These are phyloP conservation scores for Irpex sp. DNA, from an alignment of 1,284 basidiomycete genomes.

Conservation along the genomic window DNA sequence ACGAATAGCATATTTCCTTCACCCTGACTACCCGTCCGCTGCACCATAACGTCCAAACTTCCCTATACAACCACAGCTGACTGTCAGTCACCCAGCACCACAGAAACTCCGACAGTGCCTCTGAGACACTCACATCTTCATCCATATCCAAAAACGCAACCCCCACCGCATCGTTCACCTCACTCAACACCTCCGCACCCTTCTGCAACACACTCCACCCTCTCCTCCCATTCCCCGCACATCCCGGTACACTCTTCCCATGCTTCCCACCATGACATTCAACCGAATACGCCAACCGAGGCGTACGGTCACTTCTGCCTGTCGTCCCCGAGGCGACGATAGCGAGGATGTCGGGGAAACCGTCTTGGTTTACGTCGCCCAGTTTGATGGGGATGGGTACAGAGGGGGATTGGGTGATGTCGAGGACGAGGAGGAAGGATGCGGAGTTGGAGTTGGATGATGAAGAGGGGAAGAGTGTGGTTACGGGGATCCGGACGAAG, in stretches of 20 bases:
- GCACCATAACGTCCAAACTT: conserved; percentile 89
- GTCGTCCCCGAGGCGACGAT: conserved; percentile 48
- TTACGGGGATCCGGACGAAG: conserved; percentile 66
- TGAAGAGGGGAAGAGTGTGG: conserved; percentile 49
- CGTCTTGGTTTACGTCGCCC: conserved; percentile 93
- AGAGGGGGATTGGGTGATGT: conserved; percentile 56
- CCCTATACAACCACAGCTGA: conserved; percentile 50
- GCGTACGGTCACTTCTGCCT: conserved; percentile 41
- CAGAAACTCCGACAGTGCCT: not conserved
- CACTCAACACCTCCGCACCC: conserved; percentile 61
- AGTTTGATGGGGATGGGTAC: conserved; percentile 79
- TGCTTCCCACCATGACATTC: conserved; percentile 46
- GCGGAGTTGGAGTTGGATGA: conserved; percentile 31
- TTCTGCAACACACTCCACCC: conserved; percentile 63
- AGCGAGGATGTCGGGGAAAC: conserved; percentile 88
- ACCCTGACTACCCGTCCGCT: conserved; percentile 70
- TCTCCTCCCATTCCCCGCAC: conserved; percentile 45
- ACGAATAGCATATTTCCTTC: conserved; percentile 75
- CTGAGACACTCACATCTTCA: conserved; percentile 76
- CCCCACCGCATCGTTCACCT: conserved; percentile 75
- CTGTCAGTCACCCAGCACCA: not conserved
- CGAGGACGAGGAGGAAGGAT: conserved; percentile 64
- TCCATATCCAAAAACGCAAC: conserved; percentile 90
- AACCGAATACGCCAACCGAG: conserved; percentile 70
- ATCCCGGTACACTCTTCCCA: conserved; percentile 50